These are phyloP conservation scores for Geranium incanum DNA, from an alignment of 441 rosid genomes.

Conservation along the genomic window DNA sequence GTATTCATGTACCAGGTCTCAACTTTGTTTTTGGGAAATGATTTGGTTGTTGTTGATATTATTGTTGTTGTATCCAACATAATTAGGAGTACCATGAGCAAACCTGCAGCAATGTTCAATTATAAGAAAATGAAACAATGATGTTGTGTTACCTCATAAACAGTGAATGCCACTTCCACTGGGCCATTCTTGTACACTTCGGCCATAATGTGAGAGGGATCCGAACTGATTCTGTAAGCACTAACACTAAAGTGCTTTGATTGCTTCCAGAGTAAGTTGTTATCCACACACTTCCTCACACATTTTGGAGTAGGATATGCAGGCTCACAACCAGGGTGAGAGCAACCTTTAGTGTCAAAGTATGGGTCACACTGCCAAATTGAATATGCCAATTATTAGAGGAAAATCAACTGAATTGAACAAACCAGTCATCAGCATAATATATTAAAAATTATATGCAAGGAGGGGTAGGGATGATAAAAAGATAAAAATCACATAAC, in stretches of 20 bases:
- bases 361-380: constrained; percentile 75
- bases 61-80: background rate
- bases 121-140: constrained; percentile 8
- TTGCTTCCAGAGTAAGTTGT: constrained; percentile 64
- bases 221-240: constrained; percentile 57
- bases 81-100: background rate
- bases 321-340: constrained; percentile 97
- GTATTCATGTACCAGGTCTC: background rate
- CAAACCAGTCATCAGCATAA: background rate
- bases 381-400: constrained; percentile 14
- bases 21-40: background rate
- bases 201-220: constrained; percentile 73
- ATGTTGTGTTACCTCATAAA: constrained; percentile 58
- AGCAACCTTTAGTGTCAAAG: constrained; percentile 72
- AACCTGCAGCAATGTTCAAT: constrained; percentile 1
- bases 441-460: background rate
- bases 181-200: constrained; percentile 81
- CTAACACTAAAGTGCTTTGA: constrained; percentile 69
- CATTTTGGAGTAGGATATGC: constrained; percentile 82
- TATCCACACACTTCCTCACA: constrained; percentile 53
- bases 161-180: constrained; percentile 78
- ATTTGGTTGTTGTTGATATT: background rate
- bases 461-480: background rate
- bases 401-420: constrained; percentile 5
- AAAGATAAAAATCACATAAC: background rate